These are phyloP conservation scores for Lolium multiflorum DNA, from an alignment of 176 grass and related monocot genomes.

Conservation along the genomic window DNA sequence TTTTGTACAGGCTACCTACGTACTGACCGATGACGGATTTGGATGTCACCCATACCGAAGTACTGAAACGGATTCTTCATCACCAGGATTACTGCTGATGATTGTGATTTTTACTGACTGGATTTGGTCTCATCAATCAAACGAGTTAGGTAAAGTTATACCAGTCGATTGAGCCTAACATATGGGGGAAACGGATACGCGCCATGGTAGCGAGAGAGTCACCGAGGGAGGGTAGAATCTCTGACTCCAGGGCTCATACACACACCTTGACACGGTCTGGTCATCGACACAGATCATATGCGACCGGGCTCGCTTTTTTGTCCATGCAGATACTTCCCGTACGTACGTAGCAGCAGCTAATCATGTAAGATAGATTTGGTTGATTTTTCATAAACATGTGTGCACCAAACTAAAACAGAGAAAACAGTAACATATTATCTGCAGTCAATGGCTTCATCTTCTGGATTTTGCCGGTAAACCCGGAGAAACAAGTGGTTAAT, in stretches of 20 bases:
- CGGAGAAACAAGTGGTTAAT: conserved; percentile 45
- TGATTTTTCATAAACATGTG: neutral
- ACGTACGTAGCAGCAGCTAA: too few relatives aligned
- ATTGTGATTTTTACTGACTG: neutral
- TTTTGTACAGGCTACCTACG: neutral
- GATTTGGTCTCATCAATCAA: neutral
- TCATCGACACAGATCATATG: neutral
- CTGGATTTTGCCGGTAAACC: conserved; percentile 14
- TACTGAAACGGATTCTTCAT: too few relatives aligned
- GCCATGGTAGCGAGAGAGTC: conserved; percentile 14
- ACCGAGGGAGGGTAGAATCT: neutral
- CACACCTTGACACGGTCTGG: conserved; percentile 40
- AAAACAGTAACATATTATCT: too few relatives aligned
- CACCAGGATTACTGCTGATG: neutral
- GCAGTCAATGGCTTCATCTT: neutral
- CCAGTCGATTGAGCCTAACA: conserved; percentile 9
- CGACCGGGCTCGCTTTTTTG: conserved; percentile 27
- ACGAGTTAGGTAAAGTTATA: conserved; percentile 24
- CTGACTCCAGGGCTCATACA: neutral
- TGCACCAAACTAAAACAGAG: neutral
- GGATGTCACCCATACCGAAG: neutral
- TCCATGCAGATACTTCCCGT: neutral
- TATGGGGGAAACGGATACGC: neutral
- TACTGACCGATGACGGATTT: too few relatives aligned
- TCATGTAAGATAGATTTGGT: neutral